phyloP scores from a whole-genome alignment of 306 rosid genomes.

The Argentina anserina region DNA sequence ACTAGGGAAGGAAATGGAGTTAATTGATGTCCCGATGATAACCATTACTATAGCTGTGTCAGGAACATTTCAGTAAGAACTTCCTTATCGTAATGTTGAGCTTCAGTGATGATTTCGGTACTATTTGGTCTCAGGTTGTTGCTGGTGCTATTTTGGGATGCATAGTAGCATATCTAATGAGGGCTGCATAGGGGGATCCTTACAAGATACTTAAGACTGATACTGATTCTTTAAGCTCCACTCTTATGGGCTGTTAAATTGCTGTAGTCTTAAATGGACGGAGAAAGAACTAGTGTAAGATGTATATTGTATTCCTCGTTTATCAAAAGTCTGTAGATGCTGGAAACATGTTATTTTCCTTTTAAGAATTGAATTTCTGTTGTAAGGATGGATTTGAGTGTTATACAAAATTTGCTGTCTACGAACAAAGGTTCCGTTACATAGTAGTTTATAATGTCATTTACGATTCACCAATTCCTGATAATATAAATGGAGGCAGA shows the following conservation, averaged over 20 bases:
- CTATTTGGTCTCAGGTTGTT: constrained; percentile 48
- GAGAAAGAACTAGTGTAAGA: constrained; percentile 3
- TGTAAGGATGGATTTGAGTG: too few species aligned
- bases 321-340: constrained; percentile 19
- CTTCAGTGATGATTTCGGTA: neutral
- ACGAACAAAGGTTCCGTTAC: too few species aligned
- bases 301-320: neutral
- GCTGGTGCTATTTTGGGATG: constrained; percentile 84
- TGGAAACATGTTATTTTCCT: neutral
- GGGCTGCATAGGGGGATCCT: constrained; percentile 4
- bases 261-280: constrained; percentile 3
- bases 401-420: too few species aligned
- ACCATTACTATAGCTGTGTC: neutral
- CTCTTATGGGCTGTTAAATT: constrained; percentile 8
- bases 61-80: neutral
- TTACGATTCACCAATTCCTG: neutral
- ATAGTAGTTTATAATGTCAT: too few species aligned
- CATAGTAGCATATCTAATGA: constrained; percentile 54
- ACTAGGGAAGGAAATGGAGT: neutral
- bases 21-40: neutral
- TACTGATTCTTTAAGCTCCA: constrained; percentile 21
- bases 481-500: neutral
- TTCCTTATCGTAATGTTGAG: neutral
- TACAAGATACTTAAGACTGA: constrained; percentile 15
- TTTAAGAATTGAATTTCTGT: neutral